These are phyloP conservation scores for Arachnomyces sp. DNA, from an alignment of 2,329 filamentous ascomycete genomes.

Conservation along the genomic window DNA sequence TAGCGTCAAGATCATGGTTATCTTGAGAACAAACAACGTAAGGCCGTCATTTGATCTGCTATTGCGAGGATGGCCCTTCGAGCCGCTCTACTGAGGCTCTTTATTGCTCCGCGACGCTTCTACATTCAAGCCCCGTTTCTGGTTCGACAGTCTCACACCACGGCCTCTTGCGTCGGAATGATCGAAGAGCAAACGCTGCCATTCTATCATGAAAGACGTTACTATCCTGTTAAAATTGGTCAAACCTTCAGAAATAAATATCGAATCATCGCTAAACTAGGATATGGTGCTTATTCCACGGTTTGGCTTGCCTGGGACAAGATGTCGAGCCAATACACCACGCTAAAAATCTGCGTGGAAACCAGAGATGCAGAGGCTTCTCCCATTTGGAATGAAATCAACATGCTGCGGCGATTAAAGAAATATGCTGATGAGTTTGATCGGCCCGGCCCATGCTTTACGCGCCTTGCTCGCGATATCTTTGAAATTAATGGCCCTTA, in stretches of 20 bases:
- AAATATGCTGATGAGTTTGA: conserved; percentile 4
- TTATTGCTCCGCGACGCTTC: too few species aligned
- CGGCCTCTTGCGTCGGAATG: too few species aligned
- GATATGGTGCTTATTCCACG: conserved; percentile 13
- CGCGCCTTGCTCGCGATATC: conserved; percentile 12
- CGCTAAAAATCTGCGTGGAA: conserved; percentile 11
- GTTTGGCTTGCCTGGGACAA: conserved; percentile 12
- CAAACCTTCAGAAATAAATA: conserved; percentile 10
- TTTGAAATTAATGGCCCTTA: conserved; percentile 13
- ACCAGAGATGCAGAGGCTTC: conserved; percentile 8
- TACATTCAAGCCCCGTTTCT: too few species aligned
- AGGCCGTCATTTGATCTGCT: too few species aligned
- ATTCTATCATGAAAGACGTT: conserved; percentile 8
- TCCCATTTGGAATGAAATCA: conserved; percentile 10
- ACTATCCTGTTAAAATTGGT: conserved; percentile 14
- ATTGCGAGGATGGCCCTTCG: too few species aligned
- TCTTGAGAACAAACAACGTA: too few species aligned
- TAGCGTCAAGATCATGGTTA: too few species aligned
- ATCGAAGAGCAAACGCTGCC: conserved; percentile 14
- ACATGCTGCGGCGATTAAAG: conserved; percentile 10
- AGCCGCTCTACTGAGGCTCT: conserved; percentile 12
- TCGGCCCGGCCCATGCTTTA: conserved; percentile 9
- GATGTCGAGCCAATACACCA: conserved; percentile 8
- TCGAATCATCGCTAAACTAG: conserved; percentile 12
- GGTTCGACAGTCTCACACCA: too few species aligned